Evolutionary conservation across 2,329 filamentous ascomycete species (phyloP).

Genomic region (Parastagonospora nodorum): DNA sequence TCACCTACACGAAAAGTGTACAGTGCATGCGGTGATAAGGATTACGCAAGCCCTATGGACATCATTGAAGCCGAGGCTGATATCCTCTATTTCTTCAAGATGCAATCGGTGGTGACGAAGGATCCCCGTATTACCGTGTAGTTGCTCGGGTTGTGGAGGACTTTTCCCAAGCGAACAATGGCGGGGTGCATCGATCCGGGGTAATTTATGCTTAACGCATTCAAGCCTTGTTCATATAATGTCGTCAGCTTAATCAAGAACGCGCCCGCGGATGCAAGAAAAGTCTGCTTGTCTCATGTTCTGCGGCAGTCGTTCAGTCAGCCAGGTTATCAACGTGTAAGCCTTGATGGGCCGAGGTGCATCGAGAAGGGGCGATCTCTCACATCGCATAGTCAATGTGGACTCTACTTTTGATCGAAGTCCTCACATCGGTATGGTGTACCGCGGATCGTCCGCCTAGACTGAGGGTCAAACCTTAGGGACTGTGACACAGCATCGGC

Average conservation of each 20-base stretch:
- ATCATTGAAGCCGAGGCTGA: background rate
- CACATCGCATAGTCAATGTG: background rate
- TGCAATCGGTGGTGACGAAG: too few species aligned
- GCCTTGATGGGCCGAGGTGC: background rate
- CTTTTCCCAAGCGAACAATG: conserved; percentile 12
- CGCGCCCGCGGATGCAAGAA: background rate
- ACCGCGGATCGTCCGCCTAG: background rate
- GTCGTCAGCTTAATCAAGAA: conserved; percentile 32
- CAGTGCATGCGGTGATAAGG: conserved; percentile 2
- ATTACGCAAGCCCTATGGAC: conserved; percentile 14
- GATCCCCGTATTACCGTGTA: too few species aligned
- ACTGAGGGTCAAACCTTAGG: background rate
- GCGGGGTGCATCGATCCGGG: conserved; percentile 27
- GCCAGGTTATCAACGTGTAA: too few species aligned
- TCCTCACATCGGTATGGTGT: background rate
- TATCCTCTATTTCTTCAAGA: background rate
- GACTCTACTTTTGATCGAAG: background rate
- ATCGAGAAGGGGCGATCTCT: background rate
- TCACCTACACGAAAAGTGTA: background rate
- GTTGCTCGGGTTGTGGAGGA: conserved; percentile 3
- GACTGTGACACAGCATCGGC: conserved; percentile 1
- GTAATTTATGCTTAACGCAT: conserved; percentile 16
- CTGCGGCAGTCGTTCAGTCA: background rate
- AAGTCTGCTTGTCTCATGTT: background rate
- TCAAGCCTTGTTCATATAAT: conserved; percentile 13